These are phyloP conservation scores for Calonectria hongkongensis DNA, from an alignment of 2,329 filamentous ascomycete genomes.

Conservation along the genomic window DNA sequence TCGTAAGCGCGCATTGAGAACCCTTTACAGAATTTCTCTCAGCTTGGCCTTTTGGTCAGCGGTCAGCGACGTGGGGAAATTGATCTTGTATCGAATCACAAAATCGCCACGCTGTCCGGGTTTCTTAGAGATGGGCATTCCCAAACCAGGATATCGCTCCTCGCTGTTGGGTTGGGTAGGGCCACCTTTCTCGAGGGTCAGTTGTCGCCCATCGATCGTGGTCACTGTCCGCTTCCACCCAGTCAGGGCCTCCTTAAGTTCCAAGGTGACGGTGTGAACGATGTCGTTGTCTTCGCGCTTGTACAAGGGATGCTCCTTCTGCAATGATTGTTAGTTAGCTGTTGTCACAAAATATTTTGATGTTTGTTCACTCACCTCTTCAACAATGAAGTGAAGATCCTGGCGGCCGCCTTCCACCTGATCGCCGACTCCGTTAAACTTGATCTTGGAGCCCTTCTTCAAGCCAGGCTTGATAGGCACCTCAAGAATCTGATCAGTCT, in stretches of 20 bases:
- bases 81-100: slow-evolving; percentile 92
- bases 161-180: slow-evolving; percentile 90
- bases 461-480: slow-evolving; percentile 96
- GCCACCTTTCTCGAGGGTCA: slow-evolving; percentile 86
- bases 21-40: slow-evolving; percentile 81
- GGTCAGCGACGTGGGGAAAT: slow-evolving; percentile 89
- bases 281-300: slow-evolving; percentile 93
- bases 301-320: slow-evolving; percentile 93
- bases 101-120: slow-evolving; percentile 90
- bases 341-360: neutral
- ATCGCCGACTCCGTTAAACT: slow-evolving; percentile 97
- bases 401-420: slow-evolving; percentile 97
- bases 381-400: slow-evolving; percentile 94
- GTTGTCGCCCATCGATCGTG: slow-evolving; percentile 93
- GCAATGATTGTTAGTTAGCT: slow-evolving; percentile 63
- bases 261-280: slow-evolving; percentile 84
- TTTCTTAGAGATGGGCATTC: slow-evolving; percentile 97
- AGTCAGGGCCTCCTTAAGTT: slow-evolving; percentile 94
- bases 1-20: slow-evolving; percentile 3
- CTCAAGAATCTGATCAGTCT: slow-evolving; percentile 92
- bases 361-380: slow-evolving; percentile 82
- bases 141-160: slow-evolving; percentile 88
- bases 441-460: slow-evolving; percentile 98
- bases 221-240: slow-evolving; percentile 94
- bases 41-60: slow-evolving; percentile 86